These are phyloP conservation scores for Ogataea ramenticola DNA, from an alignment of 805 yeast species.

Conservation along the genomic window DNA sequence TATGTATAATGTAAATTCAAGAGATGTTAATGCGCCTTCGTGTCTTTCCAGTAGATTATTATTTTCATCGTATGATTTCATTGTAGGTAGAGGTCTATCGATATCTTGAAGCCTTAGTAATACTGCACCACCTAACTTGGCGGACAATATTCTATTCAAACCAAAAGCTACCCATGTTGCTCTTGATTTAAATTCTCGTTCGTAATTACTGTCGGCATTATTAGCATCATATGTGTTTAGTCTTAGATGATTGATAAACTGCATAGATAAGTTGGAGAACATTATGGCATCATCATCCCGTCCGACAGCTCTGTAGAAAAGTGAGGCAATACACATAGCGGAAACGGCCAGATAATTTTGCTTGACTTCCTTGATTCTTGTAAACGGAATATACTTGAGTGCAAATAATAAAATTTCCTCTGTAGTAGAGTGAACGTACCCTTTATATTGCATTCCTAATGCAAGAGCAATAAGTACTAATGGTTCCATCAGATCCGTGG, in stretches of 20 bases:
- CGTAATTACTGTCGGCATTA: constrained; percentile 2
- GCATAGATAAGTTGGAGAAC: constrained; percentile 19
- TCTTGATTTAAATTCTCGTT: constrained; percentile 15
- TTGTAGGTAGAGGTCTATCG: constrained; percentile 11
- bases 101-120: constrained; percentile 10
- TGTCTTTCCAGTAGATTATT: constrained; percentile 1
- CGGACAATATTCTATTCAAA: constrained; percentile 16
- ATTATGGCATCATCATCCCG: constrained; percentile 18
- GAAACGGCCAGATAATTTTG: constrained; percentile 14
- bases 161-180: constrained; percentile 21
- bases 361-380: not conserved
- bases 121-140: constrained; percentile 20
- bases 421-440: constrained; percentile 7
- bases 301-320: constrained; percentile 17
- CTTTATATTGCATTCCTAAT: constrained; percentile 16
- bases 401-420: constrained; percentile 12
- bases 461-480: constrained; percentile 16
- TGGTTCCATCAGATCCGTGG: constrained; percentile 5
- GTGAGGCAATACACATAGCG: constrained; percentile 13
- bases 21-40: not conserved
- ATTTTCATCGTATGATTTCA: constrained; percentile 7
- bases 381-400: not conserved
- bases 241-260: constrained; percentile 17
- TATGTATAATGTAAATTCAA: constrained; percentile 15
- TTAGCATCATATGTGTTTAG: not conserved